Evolutionary conservation across 192 early-diverging fungal species (phyloP), one percentile per base, ranked within the genome.

Genomic region (Dimargaris cristalligena): DNA sequence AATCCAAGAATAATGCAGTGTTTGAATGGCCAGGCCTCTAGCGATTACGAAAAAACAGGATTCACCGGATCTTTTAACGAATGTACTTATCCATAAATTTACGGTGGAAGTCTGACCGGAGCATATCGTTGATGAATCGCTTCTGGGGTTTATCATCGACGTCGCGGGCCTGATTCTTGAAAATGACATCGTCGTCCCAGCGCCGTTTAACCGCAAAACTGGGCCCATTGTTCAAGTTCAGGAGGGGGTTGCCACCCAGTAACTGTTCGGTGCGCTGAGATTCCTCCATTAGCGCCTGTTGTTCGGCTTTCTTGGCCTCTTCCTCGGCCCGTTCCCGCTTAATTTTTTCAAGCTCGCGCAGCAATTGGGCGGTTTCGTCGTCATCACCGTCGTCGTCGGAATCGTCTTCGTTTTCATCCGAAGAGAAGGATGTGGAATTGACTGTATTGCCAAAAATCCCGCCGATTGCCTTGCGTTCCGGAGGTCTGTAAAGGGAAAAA

Each of bases 131-230:
- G 64, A 97, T 81, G 72, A 97, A 99, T 51, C 94, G 76, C 71
- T 95, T 94, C 66, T 90, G 86, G 33, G 89, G 82, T 58, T 85
- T 86, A 22, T 88, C 90, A 26, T 90, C 87, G 30, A 83, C 78
- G 32, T 87, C 89, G 41, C 81, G 71, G 0, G 91, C 89, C 73
- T 99, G 95, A 71, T 99, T 97, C 64, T 89, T 90, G 70, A 98
- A 98, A 35, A 98, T 83, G 38, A 98, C 95, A 68, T 98, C 95
- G 59, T 98, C 93, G 66, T 98, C 93, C 95, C 93, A 96, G 54
- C 84, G 76, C 54, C 90, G 68, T 76, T 94, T 95, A 30, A 95
- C 88, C 66, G 83, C 66, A 88, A 94, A 68, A 80, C 82, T 62
- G 60, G 71, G 35, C 67, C 70, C 61, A 4, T 60, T 63, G 1